Base-by-base conservation (phyloP, 164 flowering plant genomes). In the Liquidambar formosana region DNA sequence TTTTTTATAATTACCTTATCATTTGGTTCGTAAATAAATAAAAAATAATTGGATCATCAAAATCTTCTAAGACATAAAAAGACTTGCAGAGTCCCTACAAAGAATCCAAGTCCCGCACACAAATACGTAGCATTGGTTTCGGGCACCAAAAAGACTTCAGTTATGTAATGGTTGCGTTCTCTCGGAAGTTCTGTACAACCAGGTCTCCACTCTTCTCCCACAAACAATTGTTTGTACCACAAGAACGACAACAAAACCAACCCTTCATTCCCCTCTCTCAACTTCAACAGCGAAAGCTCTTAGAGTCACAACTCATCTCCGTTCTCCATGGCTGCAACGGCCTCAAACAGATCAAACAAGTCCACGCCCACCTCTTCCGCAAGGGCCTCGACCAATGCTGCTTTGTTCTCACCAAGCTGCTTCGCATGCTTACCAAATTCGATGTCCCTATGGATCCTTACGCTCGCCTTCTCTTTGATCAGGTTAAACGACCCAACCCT, bases 401-500 rank as follows among this genome's bases (percentile, higher is more conserved):
- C 76, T 85, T 57, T 47, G 78, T 88, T 45, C 56, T 81, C 67
- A 63, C 88, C 23, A 88, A 84, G 74, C 81, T 88, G 64, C 8
- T 88, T 26, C 86, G 93, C 9, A 69, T 38, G 56, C 84, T 85
- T 46, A 75, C 84, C 44, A 71, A 77, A 18, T 43, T 84, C 57
- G 66, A 63, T 2, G 78, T 79, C 15, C 85, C 93, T 0, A 65
- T 81, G 69, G 75, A 76, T 19, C 9, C 79, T 12, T 89, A 89
- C 68, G 73, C 86, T 13, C 72, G 70, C 44, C 56, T 66, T 64
- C 57, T 83, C 19, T 78, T 88, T 44, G 22, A 70, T 1, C 82
- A 77, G 71, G 87, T 85, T 26, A 9, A 21, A 4, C 57, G 64
- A 33, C 85, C 78, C 1, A 85, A 87, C 67, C 81, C 87, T n/a